These are phyloP conservation scores for Tuber melanosporum DNA, from an alignment of 495 filamentous ascomycete genomes.

Conservation along the genomic window DNA sequence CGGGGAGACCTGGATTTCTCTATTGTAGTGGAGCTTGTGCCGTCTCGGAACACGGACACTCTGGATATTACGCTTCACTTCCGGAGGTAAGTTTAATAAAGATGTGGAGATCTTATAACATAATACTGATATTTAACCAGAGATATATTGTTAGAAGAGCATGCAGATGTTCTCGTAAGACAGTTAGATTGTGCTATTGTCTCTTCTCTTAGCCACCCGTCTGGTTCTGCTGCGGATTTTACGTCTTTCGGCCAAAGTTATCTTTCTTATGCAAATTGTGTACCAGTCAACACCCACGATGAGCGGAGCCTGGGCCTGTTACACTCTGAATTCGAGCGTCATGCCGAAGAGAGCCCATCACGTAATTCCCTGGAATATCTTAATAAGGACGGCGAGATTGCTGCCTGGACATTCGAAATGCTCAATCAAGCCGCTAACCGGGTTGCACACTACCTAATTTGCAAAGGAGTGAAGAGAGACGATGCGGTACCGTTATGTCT, in stretches of 20 bases:
- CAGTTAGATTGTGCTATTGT: conserved; percentile 49
- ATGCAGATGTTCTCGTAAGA: conserved; percentile 46
- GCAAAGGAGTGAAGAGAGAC: conserved; percentile 34
- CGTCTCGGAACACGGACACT: conserved; percentile 47
- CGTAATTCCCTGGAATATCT: conserved; percentile 43
- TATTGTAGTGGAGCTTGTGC: conserved; percentile 62
- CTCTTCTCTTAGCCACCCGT: conserved; percentile 44
- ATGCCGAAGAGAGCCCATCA: conserved; percentile 37
- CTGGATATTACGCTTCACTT: conserved; percentile 48
- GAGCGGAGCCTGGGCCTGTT: conserved; percentile 6
- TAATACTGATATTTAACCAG: conserved; percentile 40
- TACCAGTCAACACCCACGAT: conserved; percentile 6
- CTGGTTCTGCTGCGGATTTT: conserved; percentile 42
- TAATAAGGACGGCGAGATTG: conserved; percentile 26
- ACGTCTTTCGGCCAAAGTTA: conserved; percentile 12
- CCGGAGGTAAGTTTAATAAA: conserved; percentile 41
- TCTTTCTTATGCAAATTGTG: conserved; percentile 30
- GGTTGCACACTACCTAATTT: conserved; percentile 43
- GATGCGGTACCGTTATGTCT: conserved; percentile 45
- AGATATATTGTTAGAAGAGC: conserved; percentile 44
- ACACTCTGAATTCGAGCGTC: conserved; percentile 37
- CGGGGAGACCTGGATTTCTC: conserved; percentile 70
- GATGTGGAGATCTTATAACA: background rate
- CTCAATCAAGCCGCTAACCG: conserved; percentile 43
- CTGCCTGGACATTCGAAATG: conserved; percentile 40